phyloP scores from a whole-genome alignment of 164 flowering plant genomes.

The Berberis thunbergii region DNA sequence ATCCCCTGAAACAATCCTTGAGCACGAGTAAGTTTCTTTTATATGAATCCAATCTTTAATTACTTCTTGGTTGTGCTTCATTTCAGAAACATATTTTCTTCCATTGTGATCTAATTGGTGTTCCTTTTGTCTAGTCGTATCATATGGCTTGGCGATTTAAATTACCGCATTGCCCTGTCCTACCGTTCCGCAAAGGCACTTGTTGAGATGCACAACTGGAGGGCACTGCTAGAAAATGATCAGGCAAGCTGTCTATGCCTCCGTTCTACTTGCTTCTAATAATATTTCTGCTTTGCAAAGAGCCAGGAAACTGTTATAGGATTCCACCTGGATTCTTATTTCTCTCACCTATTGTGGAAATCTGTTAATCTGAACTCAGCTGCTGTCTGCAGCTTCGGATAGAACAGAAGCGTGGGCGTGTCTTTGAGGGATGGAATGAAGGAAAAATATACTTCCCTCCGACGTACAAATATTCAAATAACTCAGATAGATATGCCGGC shows the following conservation, averaged over 20 bases:
- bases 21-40: constrained; percentile 28
- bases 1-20: constrained; percentile 35
- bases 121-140: constrained; percentile 17
- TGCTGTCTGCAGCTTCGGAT: constrained; percentile 50
- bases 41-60: neutral
- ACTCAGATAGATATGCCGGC: constrained; percentile 92
- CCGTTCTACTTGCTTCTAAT: neutral
- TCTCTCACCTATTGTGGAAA: neutral
- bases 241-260: constrained; percentile 39
- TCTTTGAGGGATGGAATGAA: constrained; percentile 77
- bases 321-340: neutral
- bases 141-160: constrained; percentile 31
- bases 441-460: constrained; percentile 89
- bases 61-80: neutral
- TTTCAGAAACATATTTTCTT: neutral
- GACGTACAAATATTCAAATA: constrained; percentile 86
- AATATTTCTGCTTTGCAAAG: neutral
- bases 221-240: constrained; percentile 72
- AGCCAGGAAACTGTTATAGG: neutral
- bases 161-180: constrained; percentile 57
- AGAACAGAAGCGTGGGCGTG: constrained; percentile 69
- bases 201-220: constrained; percentile 91
- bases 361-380: constrained; percentile 6
- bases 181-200: constrained; percentile 81
- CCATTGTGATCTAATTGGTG: neutral